Evolutionary conservation across 371 early-diverging fungal species (phyloP), one percentile per base, ranked within the genome.

Genomic region (Basidiobolus meristosporus): DNA sequence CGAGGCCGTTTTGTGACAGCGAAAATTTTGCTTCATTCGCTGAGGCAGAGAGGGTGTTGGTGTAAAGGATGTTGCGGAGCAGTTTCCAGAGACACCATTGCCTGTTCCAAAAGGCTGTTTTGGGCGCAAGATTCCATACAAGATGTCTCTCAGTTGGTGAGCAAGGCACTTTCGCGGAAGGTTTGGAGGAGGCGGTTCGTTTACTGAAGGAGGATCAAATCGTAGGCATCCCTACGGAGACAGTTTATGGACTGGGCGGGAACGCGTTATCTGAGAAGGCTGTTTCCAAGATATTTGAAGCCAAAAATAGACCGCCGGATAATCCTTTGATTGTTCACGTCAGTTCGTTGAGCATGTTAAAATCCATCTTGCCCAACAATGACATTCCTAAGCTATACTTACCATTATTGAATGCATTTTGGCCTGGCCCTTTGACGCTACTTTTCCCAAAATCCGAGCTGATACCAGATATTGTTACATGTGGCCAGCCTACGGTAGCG

Each of bases 291-390:
- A 95, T 99, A 43, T 99, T 77, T 62, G 54, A 50, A 6, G 87
- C 90, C 48, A 99, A 99, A 61, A 77, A 82, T 40, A 61, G 99
- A 45, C 99, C 99, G 7, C 64, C 70, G 10, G 99, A 99, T 54
- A 99, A 99, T 59, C 99, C 99, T 4, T 67, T 99, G 9, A 99
- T 99, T 52, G 89, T 98, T 9, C 98, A 98, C 54, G 77, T 98
- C 6, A 88, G 91, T 5, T 82, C 83, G 1, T 50, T 96, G 21
- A 63, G 64, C 5, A 98, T 98, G 98, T 68, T 97, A 29, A 60
- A 72, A 32, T 47, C 51, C 17, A 57, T 87, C 26, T 57, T 85
- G 43, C 73, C 66, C 30, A 52, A 60, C 44, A 50, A 48, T 17
- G 30, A 19, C 11, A 28, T 28, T 9, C 48, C 42, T 41, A 40